Conservation (phyloP, 371 early-diverging fungal genomes). For the Basidiobolus meristosporus region DNA sequence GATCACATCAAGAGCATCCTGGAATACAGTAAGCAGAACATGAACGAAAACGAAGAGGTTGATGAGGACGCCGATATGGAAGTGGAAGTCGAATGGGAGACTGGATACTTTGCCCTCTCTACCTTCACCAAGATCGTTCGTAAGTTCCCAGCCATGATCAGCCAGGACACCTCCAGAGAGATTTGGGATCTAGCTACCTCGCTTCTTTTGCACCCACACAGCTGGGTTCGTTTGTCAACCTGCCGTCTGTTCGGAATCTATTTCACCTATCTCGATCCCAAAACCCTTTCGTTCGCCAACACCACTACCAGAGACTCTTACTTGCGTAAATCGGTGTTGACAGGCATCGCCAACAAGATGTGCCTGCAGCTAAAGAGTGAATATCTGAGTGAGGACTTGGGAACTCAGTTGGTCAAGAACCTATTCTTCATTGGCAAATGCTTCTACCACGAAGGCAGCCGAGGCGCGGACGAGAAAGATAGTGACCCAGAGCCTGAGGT, state of each 20-base stretch:
- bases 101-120: slow-evolving; percentile 59
- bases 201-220: slow-evolving; percentile 62
- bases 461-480: slow-evolving; percentile 12
- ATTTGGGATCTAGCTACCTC: slow-evolving; percentile 35
- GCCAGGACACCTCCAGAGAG: slow-evolving; percentile 13
- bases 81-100: slow-evolving; percentile 48
- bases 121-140: slow-evolving; percentile 47
- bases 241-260: slow-evolving; percentile 56
- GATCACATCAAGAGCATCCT: slow-evolving; percentile 22
- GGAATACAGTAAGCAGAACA: slow-evolving; percentile 17
- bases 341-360: slow-evolving; percentile 28
- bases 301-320: slow-evolving; percentile 11
- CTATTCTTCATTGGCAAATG: slow-evolving; percentile 75
- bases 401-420: slow-evolving; percentile 82
- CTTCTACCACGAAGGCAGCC: slow-evolving; percentile 22
- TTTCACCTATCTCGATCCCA: slow-evolving; percentile 41
- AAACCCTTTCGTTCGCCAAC: slow-evolving; percentile 17
- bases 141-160: slow-evolving; percentile 24
- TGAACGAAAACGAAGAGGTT: slow-evolving; percentile 21
- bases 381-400: slow-evolving; percentile 52
- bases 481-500: slow-evolving; percentile 10
- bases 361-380: slow-evolving; percentile 54
- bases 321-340: slow-evolving; percentile 22
- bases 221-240: slow-evolving; percentile 65
- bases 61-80: slow-evolving; percentile 1